Evolutionary conservation across 176 grass and related monocot genomes (phyloP).

Genomic region (Carex kokanica): DNA sequence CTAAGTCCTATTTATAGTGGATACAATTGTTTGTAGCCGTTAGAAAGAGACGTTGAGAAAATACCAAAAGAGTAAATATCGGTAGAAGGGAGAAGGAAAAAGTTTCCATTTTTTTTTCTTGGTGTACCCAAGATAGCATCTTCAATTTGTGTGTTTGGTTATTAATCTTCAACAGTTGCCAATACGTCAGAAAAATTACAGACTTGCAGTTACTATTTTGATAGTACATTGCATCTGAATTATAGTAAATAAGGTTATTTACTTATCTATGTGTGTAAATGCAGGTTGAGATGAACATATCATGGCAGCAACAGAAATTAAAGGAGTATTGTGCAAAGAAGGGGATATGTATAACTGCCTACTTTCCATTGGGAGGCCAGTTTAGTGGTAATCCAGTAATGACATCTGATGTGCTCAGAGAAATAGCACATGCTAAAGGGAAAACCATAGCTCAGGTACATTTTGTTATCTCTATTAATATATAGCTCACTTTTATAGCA

Average conservation of each 20-base stretch:
- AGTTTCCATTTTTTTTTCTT: too few species aligned
- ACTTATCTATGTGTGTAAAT: not conserved
- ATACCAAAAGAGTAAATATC: too few species aligned
- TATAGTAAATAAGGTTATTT: not conserved
- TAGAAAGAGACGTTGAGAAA: too few species aligned
- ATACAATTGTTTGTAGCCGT: too few species aligned
- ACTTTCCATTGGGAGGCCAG: conserved; percentile 43
- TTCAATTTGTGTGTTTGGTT: too few species aligned
- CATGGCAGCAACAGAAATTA: conserved; percentile 38
- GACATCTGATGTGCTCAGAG: conserved; percentile 40
- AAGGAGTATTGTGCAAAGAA: conserved; percentile 18
- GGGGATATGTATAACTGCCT: conserved; percentile 28
- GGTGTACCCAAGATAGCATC: too few species aligned
- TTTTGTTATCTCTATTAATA: not conserved
- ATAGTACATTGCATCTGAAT: not conserved
- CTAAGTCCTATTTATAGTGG: too few species aligned
- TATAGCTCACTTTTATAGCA: not conserved
- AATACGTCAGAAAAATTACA: not conserved
- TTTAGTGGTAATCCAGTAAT: conserved; percentile 30
- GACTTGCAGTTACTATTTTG: not conserved
- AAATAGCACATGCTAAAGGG: conserved; percentile 46
- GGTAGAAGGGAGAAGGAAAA: too few species aligned
- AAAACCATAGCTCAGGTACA: conserved; percentile 56
- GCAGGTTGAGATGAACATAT: conserved; percentile 31
- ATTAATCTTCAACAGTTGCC: not conserved